Percentiles rank a stretch among this genome's conserved stretches.
Conservation (phyloP, 345 rosid genomes). For the Gynandropsis gynandra region DNA sequence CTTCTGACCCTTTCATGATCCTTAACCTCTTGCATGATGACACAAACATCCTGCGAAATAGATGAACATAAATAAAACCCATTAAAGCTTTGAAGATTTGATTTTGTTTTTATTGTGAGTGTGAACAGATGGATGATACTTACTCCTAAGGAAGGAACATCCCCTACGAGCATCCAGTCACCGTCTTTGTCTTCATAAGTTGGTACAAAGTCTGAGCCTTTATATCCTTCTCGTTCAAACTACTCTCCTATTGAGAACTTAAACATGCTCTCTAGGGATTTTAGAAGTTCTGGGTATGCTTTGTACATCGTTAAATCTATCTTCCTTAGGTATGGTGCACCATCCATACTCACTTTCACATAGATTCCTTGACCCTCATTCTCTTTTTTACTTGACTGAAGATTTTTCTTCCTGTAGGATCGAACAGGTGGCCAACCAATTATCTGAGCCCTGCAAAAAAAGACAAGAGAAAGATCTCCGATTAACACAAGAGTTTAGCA, state of each 20-base stretch:
- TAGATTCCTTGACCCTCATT: conserved; percentile 29
- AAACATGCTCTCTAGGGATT: conserved; percentile 56
- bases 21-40: too few species aligned
- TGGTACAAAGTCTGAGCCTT: conserved; percentile 57
- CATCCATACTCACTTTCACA: too few species aligned
- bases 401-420: conserved; percentile 61
- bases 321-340: conserved; percentile 74
- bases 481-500: too few species aligned
- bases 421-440: conserved; percentile 91
- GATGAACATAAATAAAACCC: too few species aligned
- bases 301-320: conserved; percentile 49
- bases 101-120: too few species aligned
- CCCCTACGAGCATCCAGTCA: conserved; percentile 91
- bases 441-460: too few species aligned
- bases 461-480: too few species aligned
- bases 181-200: too few species aligned
- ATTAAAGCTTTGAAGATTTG: too few species aligned
- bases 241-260: conserved; percentile 46
- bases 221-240: conserved; percentile 50
- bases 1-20: too few species aligned
- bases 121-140: conserved; percentile 15
- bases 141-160: conserved; percentile 74
- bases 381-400: conserved; percentile 38
- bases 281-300: conserved; percentile 51
- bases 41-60: too few species aligned